Evolutionary conservation across 805 yeast species (phyloP), one percentile per base, ranked within the genome.

Genomic region (Teunomyces gatunensis): DNA sequence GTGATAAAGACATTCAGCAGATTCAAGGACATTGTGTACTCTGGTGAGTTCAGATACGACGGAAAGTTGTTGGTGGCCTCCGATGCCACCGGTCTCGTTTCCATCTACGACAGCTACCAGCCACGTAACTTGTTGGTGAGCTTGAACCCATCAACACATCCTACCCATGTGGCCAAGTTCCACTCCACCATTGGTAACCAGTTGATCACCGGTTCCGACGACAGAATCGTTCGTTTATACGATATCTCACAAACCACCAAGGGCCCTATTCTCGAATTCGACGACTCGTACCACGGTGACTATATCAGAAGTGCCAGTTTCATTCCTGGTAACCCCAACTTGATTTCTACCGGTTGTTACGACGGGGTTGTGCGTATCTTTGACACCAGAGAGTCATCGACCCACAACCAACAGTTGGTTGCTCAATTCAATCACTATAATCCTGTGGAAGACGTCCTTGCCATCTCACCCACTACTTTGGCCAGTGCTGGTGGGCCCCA

Each of bases 21-120:
- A 53, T 94, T 94, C 69, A 90, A 88, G 62, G 98, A 92, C 59
- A 84, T 91, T 0, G 99, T 90, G 0, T 89, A 88, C 62, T 81
- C 89, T 28, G 98, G 96, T 40, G 96, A 90, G 64, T 92, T 84
- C 66, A 79, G 98, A 59, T 79, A 79, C 47, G 99, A 94, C 63
- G 99, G 99, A 47, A 87, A 89, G 62, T 77, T 94, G 40, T 66
- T 94, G 25, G 95, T 87, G 17, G 97, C 97, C 4, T 95, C 96
- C 58, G 99, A 94, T 70, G 96, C 96, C 11, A 82, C 94, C 3
- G 99, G 99, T 15, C 65, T 89, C 47, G 96, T 94, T 11, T 95
- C 95, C 53, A 84, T 91, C 7, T 92, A 87, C 61, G 97, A 94
- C 65, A 83, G 96, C 28, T 74, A 79, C 47, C 85, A 81, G 54